Conservation (phyloP, 202 grass and related monocot genomes). For the Panicum virgatum region DNA sequence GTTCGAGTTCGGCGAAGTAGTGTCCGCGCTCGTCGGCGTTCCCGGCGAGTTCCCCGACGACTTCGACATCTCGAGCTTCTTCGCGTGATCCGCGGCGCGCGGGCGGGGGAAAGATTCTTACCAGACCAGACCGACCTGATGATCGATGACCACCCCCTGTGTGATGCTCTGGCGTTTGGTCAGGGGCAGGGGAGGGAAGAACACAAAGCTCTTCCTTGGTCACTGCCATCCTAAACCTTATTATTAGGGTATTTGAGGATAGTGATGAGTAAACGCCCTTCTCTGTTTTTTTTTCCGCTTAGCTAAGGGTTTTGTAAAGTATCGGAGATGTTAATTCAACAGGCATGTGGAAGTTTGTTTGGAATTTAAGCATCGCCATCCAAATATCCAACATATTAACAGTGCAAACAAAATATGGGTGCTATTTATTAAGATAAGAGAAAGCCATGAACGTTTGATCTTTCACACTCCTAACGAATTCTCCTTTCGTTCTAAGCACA, state of each 20-base stretch:
- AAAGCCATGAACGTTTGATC: background rate
- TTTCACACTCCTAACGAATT: no score
- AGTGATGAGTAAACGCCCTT: background rate
- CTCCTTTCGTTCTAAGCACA: background rate
- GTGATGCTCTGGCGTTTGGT: background rate
- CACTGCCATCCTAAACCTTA: background rate
- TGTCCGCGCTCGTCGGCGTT: slow-evolving; percentile 31
- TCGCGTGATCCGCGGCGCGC: background rate
- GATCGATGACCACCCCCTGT: slow-evolving; percentile 22
- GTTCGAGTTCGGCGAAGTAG: slow-evolving; percentile 37
- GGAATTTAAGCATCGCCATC: background rate
- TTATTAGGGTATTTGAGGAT: background rate
- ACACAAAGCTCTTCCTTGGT: background rate
- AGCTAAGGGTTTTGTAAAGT: background rate
- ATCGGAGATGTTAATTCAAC: background rate
- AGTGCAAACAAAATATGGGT: background rate
- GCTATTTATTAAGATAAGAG: background rate
- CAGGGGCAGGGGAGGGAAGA: slow-evolving; percentile 40
- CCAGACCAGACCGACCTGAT: background rate
- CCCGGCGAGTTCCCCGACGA: slow-evolving; percentile 19
- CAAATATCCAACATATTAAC: background rate
- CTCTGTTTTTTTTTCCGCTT: background rate
- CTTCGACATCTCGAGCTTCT: slow-evolving; percentile 19
- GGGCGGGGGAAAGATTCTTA: background rate
- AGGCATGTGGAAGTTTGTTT: background rate